phyloP scores from a whole-genome alignment of 176 grass and related monocot genomes.

The Calamus simplicifolius region DNA sequence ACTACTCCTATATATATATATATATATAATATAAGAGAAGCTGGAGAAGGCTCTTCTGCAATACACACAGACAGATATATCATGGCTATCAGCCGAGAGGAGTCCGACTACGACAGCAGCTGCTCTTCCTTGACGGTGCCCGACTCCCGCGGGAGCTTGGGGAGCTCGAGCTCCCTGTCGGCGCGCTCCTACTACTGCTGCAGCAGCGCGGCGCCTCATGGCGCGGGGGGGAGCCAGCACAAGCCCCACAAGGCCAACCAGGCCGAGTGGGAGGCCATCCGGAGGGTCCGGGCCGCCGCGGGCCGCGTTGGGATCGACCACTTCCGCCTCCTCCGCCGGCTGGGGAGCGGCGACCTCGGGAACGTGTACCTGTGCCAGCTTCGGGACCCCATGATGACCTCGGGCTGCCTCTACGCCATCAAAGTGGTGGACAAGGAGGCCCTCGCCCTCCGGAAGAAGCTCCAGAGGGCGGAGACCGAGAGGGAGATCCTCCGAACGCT shows the following conservation, averaged over 20 bases:
- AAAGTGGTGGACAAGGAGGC: constrained; percentile 87
- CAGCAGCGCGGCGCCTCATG: neutral
- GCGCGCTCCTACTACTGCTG: constrained; percentile 28
- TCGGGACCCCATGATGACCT: constrained; percentile 34
- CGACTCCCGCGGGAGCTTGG: constrained; percentile 63
- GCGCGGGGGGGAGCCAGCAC: neutral
- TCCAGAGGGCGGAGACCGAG: constrained; percentile 74
- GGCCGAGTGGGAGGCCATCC: constrained; percentile 83
- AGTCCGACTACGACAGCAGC: constrained; percentile 83
- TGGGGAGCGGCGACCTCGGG: constrained; percentile 81
- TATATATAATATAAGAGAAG: too few species aligned
- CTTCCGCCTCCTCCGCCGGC: constrained; percentile 71
- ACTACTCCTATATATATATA: too few species aligned
- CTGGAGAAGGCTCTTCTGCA: too few species aligned
- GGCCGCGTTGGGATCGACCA: constrained; percentile 63
- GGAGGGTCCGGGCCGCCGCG: constrained; percentile 26
- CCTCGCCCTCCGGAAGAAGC: constrained; percentile 72
- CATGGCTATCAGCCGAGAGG: constrained; percentile 45
- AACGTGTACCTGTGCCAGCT: constrained; percentile 87
- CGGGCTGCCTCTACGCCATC: constrained; percentile 70
- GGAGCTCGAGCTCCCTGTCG: constrained; percentile 69
- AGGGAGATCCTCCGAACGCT: constrained; percentile 64
- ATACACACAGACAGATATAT: neutral
- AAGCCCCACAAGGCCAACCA: constrained; percentile 89
- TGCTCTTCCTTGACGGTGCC: constrained; percentile 52